Evolutionary conservation across 192 early-diverging fungal species (phyloP), one percentile per base, ranked within the genome.

Genomic region (Polychytrium aggregatum): DNA sequence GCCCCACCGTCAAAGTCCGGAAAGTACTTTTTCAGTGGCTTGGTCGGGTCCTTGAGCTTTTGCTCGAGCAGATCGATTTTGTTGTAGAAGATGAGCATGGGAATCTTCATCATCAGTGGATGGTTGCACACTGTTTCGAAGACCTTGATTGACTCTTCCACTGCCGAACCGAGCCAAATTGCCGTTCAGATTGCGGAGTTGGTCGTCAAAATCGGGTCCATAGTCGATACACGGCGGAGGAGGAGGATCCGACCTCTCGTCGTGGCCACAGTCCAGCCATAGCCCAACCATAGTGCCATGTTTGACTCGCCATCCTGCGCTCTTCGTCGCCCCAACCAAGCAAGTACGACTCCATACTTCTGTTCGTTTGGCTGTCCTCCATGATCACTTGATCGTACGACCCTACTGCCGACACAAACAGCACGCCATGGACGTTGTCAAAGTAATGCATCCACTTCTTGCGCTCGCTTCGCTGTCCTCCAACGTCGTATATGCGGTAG

Each of bases 391-490:
- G 78, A 46, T 84, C 78, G 52, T 71, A 85, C 2, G 78, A 61
- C 25, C 75, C 75, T 10, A 84, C 54, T 0, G 77, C 81, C 5
- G 73, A 67, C 57, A 85, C 60, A 41, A 81, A 85, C 21, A 85
- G 84, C 30, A 84, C 77, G 31, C 78, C 73, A 46, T 76, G 65
- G 24, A 71, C 67, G 44, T 84, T 77, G 52, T 84, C 82, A 59
- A 84, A 84, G 55, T 81, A 84, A 1, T 79, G 72, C 13, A 73
- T 70, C 82, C 82, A 85, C 53, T 79, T 71, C 51, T 76, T 79
- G 14, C 82, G 51, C 39, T 78, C 57, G 24, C 62, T 65, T 25
- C 77, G 70, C 50, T 84, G 83, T 14, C 83, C 83, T 24, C 81
- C 81, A 0, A 85, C 83, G 66, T 85, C 83, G 54, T 63, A 83